These are phyloP conservation scores for Asterochloris sp. DNA, from an alignment of 139 green algal genomes.

Conservation along the genomic window DNA sequence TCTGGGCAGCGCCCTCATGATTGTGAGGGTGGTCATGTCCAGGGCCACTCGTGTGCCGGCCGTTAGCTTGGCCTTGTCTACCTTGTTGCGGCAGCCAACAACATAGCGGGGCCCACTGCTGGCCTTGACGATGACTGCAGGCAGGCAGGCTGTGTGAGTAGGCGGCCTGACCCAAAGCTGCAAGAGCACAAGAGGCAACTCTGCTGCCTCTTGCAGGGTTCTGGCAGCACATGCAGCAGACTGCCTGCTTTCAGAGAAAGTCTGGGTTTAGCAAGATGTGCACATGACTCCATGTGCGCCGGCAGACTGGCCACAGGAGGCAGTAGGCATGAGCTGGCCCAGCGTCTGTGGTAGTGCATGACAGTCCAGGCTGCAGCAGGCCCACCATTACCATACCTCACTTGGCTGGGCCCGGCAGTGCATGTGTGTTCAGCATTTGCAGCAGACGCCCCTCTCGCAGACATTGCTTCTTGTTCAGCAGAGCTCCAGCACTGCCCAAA, in stretches of 20 bases:
- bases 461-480: neutral
- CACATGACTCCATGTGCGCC: too few species aligned
- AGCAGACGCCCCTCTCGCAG: too few species aligned
- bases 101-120: slow-evolving; percentile 97
- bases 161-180: neutral
- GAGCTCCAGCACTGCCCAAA: neutral
- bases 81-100: slow-evolving; percentile 93
- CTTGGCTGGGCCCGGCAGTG: too few species aligned
- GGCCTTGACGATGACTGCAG: slow-evolving; percentile 92
- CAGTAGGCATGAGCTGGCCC: too few species aligned
- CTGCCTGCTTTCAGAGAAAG: neutral
- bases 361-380: too few species aligned
- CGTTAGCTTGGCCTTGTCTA: slow-evolving; percentile 92
- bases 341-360: too few species aligned
- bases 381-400: too few species aligned
- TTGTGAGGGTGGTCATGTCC: slow-evolving; percentile 99
- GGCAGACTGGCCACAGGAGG: too few species aligned
- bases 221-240: neutral
- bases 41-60: slow-evolving; percentile 92
- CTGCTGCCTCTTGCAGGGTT: too few species aligned
- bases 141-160: too few species aligned
- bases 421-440: neutral
- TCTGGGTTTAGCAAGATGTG: neutral
- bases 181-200: too few species aligned
- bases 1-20: slow-evolving; percentile 95